phyloP scores from a whole-genome alignment of 805 yeast species.

The Pichia cabralensis region DNA sequence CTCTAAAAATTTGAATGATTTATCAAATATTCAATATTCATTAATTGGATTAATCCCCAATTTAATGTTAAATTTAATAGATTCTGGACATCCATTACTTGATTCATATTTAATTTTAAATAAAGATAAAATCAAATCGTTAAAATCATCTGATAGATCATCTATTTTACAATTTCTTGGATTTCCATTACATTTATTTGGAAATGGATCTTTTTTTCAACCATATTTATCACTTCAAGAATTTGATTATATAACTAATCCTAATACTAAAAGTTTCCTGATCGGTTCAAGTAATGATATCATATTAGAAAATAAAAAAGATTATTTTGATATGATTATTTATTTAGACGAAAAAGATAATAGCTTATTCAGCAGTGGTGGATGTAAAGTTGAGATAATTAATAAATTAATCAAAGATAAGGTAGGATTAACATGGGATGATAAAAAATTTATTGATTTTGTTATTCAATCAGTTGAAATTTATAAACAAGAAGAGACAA shows the following conservation, averaged over 20 bases:
- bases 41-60: conserved; percentile 78
- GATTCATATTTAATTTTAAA: conserved; percentile 35
- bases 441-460: conserved; percentile 64
- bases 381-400: conserved; percentile 32
- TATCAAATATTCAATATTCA: conserved; percentile 78
- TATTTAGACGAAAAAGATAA: conserved; percentile 42
- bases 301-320: conserved; percentile 52
- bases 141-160: conserved; percentile 68
- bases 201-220: conserved; percentile 77
- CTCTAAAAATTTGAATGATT: conserved; percentile 66
- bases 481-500: conserved; percentile 16
- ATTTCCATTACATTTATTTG: conserved; percentile 77
- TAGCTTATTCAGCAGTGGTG: conserved; percentile 3
- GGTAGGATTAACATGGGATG: conserved; percentile 44
- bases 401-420: conserved; percentile 33
- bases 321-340: conserved; percentile 60
- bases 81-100: conserved; percentile 71
- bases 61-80: conserved; percentile 58
- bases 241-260: conserved; percentile 55
- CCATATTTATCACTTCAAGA: conserved; percentile 96
- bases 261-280: conserved; percentile 52
- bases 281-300: conserved; percentile 86
- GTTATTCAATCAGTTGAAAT: conserved; percentile 40
- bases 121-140: conserved; percentile 49
- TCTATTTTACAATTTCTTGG: conserved; percentile 78